A percentile compares a stretch with the other conserved stretches of the same genome.
These are phyloP conservation scores for Insectozyma bohioensis DNA, from an alignment of 1,139 yeast species.

Conservation along the genomic window DNA sequence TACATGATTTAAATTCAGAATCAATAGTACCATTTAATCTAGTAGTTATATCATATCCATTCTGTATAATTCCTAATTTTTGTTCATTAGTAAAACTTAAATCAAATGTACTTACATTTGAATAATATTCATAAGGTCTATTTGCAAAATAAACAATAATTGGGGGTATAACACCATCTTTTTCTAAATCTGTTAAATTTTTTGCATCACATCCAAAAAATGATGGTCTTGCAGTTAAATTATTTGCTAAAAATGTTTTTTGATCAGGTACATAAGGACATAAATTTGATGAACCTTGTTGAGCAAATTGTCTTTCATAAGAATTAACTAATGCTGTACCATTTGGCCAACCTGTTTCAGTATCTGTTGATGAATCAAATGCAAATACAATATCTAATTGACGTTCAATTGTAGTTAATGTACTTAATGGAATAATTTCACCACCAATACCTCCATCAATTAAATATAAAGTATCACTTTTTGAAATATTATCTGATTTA, in stretches of 20 bases:
- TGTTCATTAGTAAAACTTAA: constrained; percentile 61
- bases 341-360: constrained; percentile 67
- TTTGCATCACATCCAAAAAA: constrained; percentile 45
- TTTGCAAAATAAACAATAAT: constrained; percentile 79
- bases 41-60: constrained; percentile 79
- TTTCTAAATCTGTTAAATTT: constrained; percentile 54
- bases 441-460: constrained; percentile 92
- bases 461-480: constrained; percentile 50
- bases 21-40: constrained; percentile 74
- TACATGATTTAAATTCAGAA: constrained; percentile 71
- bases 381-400: constrained; percentile 79
- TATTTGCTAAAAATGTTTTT: constrained; percentile 25
- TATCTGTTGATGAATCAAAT: constrained; percentile 83
- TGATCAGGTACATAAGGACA: constrained; percentile 42
- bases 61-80: constrained; percentile 59
- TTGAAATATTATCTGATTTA: constrained; percentile 23
- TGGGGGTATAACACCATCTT: constrained; percentile 55
- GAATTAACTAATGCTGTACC: constrained; percentile 67
- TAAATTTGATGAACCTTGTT: constrained; percentile 40
- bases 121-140: constrained; percentile 60
- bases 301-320: constrained; percentile 47
- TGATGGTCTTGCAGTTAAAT: constrained; percentile 32
- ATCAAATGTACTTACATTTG: constrained; percentile 73
- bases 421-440: constrained; percentile 77
- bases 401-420: constrained; percentile 70